Conservation (phyloP, 305 asterid species). For the Solanum hybrid region DNA sequence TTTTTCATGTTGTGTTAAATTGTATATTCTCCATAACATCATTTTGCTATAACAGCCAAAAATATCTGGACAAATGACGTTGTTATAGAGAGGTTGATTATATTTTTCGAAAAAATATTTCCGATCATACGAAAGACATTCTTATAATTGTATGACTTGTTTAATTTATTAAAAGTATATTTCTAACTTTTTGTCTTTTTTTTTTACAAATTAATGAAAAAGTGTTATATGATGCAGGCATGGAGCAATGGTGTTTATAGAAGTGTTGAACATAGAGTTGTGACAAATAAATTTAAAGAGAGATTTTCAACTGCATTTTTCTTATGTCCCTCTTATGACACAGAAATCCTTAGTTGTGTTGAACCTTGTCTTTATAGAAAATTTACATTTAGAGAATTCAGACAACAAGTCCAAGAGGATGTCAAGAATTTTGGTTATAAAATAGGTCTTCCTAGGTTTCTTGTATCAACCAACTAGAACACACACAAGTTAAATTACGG, state of each 20-base stretch:
- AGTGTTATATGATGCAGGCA: conserved; percentile 29
- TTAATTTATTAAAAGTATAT: not conserved
- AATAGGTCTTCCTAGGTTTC: conserved; percentile 53
- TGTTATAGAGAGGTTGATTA: not conserved
- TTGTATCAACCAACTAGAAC: conserved; percentile 6
- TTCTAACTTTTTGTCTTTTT: no score
- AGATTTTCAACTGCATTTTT: conserved; percentile 63
- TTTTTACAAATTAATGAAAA: not conserved
- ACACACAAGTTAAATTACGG: not conserved
- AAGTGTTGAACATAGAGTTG: conserved; percentile 62
- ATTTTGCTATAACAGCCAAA: not conserved
- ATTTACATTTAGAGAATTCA: conserved; percentile 46
- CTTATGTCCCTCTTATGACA: conserved; percentile 47
- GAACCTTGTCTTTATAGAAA: conserved; percentile 33
- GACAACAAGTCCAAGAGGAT: conserved; percentile 38
- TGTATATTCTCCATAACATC: not conserved
- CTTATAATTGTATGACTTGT: not conserved
- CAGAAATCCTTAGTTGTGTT: conserved; percentile 26
- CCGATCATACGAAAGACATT: not conserved
- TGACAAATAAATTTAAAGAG: conserved; percentile 34
- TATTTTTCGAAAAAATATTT: not conserved
- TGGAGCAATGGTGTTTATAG: conserved; percentile 55
- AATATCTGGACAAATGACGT: not conserved
- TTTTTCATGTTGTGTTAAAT: not conserved
- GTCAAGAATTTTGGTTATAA: conserved; percentile 38